Conservation (phyloP, 2,329 filamentous ascomycete genomes). For the Onygena corvina region DNA sequence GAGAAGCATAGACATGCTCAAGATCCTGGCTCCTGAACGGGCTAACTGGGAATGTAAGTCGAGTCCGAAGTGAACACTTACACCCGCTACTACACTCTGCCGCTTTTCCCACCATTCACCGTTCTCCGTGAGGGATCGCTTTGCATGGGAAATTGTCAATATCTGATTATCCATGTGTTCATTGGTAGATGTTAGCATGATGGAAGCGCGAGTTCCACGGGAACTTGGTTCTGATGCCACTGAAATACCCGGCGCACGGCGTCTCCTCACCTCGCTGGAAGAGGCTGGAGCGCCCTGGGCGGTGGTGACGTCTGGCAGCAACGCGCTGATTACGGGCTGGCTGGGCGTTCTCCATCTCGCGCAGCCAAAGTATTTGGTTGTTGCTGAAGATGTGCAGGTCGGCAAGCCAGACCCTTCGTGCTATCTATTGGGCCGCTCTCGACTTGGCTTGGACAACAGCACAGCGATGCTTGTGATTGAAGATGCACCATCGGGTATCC, state of each 20-base stretch:
- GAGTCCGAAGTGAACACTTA: too few species aligned
- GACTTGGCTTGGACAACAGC: slow-evolving; percentile 41
- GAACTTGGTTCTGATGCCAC: slow-evolving; percentile 64
- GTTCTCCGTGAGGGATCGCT: slow-evolving; percentile 6
- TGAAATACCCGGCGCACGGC: slow-evolving; percentile 73
- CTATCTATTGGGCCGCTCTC: slow-evolving; percentile 56
- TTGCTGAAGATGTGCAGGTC: slow-evolving; percentile 60
- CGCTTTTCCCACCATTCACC: background rate
- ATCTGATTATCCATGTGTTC: slow-evolving; percentile 6
- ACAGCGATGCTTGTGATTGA: slow-evolving; percentile 63
- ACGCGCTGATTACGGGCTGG: slow-evolving; percentile 57
- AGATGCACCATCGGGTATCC: slow-evolving; percentile 77
- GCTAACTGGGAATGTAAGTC: slow-evolving; percentile 86
- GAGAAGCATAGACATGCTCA: slow-evolving; percentile 74
- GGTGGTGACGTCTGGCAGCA: slow-evolving; percentile 65
- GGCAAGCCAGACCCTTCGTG: slow-evolving; percentile 69
- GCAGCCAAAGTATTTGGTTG: slow-evolving; percentile 53
- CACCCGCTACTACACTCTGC: background rate
- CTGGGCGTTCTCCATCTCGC: slow-evolving; percentile 54
- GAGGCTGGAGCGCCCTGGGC: slow-evolving; percentile 59
- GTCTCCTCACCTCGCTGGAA: slow-evolving; percentile 56
- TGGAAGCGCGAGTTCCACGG: slow-evolving; percentile 67
- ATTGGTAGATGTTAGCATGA: slow-evolving; percentile 56
- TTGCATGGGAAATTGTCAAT: slow-evolving; percentile 8
- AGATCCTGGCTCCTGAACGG: slow-evolving; percentile 65